Evolutionary conservation across 108 stramenopile species (phyloP).

Genomic region (Aureococcus anophagefferens): DNA sequence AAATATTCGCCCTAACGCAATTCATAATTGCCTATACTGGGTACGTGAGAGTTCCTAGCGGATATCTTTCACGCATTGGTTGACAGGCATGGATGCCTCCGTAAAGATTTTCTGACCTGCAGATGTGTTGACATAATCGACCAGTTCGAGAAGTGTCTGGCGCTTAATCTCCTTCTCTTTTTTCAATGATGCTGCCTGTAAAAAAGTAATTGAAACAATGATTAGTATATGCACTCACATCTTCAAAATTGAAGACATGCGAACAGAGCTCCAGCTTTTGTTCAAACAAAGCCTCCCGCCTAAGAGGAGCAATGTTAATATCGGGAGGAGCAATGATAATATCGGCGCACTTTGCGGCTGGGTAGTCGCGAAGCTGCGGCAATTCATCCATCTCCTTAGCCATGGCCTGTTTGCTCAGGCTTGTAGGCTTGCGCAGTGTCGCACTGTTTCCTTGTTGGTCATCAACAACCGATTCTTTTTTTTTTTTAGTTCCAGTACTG

Average conservation of each 20-base stretch:
- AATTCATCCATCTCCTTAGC: too few species aligned
- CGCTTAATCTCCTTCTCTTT: conserved; percentile 81
- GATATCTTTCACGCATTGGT: too few species aligned
- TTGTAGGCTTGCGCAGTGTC: too few species aligned
- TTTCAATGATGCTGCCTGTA: not conserved
- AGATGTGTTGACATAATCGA: conserved; percentile 94
- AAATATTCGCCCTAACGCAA: conserved; percentile 87
- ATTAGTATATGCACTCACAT: not conserved
- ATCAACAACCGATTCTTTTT: too few species aligned
- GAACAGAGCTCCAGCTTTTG: conserved; percentile 61
- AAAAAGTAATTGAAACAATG: too few species aligned
- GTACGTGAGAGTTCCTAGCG: too few species aligned
- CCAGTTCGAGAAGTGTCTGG: conserved; percentile 88
- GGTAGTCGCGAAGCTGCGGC: not conserved
- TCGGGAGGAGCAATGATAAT: not conserved
- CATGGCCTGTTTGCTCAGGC: too few species aligned
- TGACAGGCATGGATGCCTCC: conserved; percentile 81
- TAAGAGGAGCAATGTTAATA: conserved; percentile 51
- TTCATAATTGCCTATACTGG: conserved; percentile 22
- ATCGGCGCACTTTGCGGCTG: not conserved
- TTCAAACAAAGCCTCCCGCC: conserved; percentile 71
- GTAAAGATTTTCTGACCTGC: conserved; percentile 97
- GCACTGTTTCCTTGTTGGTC: too few species aligned
- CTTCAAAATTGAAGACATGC: conserved; percentile 12
- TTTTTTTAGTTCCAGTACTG: too few species aligned